Base-by-base conservation (phyloP, 345 rosid genomes). In the Gynandropsis gynandra region DNA sequence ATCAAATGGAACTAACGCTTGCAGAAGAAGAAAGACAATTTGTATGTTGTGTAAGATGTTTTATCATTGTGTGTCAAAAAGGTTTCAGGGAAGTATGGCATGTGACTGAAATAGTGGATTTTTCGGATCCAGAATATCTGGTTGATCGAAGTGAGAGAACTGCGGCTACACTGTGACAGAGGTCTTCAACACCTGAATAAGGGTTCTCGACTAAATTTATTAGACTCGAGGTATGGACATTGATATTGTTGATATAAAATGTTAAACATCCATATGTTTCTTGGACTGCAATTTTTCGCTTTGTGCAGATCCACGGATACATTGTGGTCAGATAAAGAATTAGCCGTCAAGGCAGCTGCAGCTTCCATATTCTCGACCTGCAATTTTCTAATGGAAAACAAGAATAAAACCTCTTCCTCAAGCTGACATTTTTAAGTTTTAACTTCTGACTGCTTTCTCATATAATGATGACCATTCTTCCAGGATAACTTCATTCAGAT, bases 301-400 rank as follows among this genome's bases (percentile, higher is more conserved):
- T 63, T 43, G 18, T 7, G 78, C 84, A 83, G 93, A 66, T 56
- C 72, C 10, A 65, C 55, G 59, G 55, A 69, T 37, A 63, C 61
- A 1, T 74, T 80, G 16, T 45, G 62, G 52, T 64, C 78, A 1
- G 86, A 81, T 53, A 75, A 69, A 70, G 90, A 81, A 57, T 69
- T 85, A 43, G 82, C 83, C 60, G 76, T 83, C 32, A 78, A 69
- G 71, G 97, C 98, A 42, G 90, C 98, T 9, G 98, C 97, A 50
- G 98, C 97, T 41, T 85, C 97, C 49, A 73, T 92, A 10, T 92
- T 79, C 56, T 85, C 98, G 9, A 92, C 98, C 4, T 85, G 83
- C 75, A 68, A 65, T 61, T 85, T 79, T 61, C 58, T 85, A 47
- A 58, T 51, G 47, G 71, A 92, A 1, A 80, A 78, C 73, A 87